Evolutionary conservation across 108 stramenopile species (phyloP).

Genomic region (Discostella stelligeroides): DNA sequence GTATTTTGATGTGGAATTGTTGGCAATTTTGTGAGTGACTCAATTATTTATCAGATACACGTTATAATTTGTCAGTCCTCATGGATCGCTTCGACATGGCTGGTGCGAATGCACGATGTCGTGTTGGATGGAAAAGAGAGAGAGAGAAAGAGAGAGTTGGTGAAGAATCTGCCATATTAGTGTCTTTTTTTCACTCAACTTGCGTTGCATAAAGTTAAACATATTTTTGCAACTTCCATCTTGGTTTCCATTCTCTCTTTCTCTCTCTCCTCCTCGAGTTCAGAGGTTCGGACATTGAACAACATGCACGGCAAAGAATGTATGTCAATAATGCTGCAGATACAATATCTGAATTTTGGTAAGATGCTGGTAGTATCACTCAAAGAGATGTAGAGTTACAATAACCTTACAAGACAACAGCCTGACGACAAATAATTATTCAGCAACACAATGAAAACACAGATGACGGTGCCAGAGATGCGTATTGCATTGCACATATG

Average conservation of each 20-base stretch:
- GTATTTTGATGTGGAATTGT: constrained; percentile 94
- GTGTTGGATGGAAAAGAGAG: not conserved
- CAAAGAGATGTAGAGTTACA: too few species aligned
- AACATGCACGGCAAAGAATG: not conserved
- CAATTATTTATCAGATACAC: too few species aligned
- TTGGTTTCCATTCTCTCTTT: not conserved
- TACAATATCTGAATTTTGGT: constrained; percentile 22
- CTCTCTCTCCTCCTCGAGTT: too few species aligned
- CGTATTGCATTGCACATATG: too few species aligned
- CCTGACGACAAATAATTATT: too few species aligned
- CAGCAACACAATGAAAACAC: too few species aligned
- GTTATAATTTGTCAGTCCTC: too few species aligned
- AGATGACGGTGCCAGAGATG: too few species aligned
- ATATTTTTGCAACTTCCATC: not conserved
- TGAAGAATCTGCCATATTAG: not conserved
- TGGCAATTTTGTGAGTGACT: constrained; percentile 60
- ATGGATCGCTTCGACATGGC: too few species aligned
- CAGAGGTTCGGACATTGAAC: constrained; percentile 8
- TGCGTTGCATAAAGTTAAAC: not conserved
- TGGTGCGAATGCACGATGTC: too few species aligned
- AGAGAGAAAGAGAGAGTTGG: too few species aligned
- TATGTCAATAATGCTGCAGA: constrained; percentile 2
- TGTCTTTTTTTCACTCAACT: constrained; percentile 2
- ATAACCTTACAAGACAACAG: too few species aligned
- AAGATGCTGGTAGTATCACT: not conserved